Conservation (phyloP, 495 filamentous ascomycete genomes). For the Penicillium egyptiacum region DNA sequence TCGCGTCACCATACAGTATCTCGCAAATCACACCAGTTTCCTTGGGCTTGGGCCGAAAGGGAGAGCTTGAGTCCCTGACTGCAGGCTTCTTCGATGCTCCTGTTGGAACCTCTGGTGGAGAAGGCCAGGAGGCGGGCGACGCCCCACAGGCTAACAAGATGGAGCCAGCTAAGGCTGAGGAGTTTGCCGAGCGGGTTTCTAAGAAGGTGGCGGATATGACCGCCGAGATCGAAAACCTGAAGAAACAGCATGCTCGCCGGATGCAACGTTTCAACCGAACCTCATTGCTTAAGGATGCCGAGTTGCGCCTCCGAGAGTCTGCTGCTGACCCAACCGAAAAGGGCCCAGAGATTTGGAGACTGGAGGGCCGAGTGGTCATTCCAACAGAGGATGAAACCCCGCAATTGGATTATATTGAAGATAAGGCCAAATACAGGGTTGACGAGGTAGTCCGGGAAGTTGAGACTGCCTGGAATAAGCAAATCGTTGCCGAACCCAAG, state of each 20-base stretch:
- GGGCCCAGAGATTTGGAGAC: constrained; percentile 59
- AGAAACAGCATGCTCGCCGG: constrained; percentile 68
- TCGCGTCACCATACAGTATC: constrained; percentile 80
- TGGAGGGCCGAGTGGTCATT: constrained; percentile 58
- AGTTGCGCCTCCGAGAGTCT: constrained; percentile 54
- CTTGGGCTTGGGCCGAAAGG: constrained; percentile 81
- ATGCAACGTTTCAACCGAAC: constrained; percentile 72
- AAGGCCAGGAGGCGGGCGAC: constrained; percentile 39
- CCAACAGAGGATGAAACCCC: constrained; percentile 49
- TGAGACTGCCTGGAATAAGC: constrained; percentile 55
- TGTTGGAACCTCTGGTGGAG: constrained; percentile 30
- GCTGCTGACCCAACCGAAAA: constrained; percentile 50
- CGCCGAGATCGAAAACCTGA: constrained; percentile 80
- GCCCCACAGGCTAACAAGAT: constrained; percentile 60
- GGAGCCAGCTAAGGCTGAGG: constrained; percentile 64
- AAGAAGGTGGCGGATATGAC: constrained; percentile 64
- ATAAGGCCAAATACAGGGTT: constrained; percentile 52
- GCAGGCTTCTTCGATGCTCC: constrained; percentile 73
- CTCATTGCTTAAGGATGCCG: constrained; percentile 61
- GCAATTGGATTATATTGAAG: constrained; percentile 36
- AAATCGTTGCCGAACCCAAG: constrained; percentile 57
- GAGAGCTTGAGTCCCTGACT: constrained; percentile 78
- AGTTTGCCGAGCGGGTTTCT: constrained; percentile 72
- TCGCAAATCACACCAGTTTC: constrained; percentile 83
- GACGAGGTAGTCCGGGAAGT: constrained; percentile 62